These are phyloP conservation scores for Fusarium anguioides DNA, from an alignment of 2,329 filamentous ascomycete genomes.

Conservation along the genomic window DNA sequence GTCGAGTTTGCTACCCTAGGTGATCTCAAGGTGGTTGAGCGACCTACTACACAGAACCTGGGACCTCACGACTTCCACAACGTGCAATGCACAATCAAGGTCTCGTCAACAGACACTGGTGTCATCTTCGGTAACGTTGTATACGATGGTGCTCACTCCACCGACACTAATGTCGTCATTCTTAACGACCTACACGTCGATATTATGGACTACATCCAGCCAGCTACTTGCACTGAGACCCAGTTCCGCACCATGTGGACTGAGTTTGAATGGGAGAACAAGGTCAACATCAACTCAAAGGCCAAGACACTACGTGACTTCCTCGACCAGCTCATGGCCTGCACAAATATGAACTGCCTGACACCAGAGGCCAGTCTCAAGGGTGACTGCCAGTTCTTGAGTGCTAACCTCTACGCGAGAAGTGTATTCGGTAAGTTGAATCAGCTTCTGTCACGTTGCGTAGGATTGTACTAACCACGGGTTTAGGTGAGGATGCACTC, in stretches of 20 bases:
- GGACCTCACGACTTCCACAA: slow-evolving; percentile 97
- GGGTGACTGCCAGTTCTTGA: slow-evolving; percentile 97
- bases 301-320: slow-evolving; percentile 92
- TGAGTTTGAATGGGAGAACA: slow-evolving; percentile 99
- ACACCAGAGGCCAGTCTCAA: slow-evolving; percentile 96
- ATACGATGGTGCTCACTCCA: slow-evolving; percentile 92
- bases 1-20: slow-evolving; percentile 99
- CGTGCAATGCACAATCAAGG: slow-evolving; percentile 98
- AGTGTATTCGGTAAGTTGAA: slow-evolving; percentile 92
- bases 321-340: slow-evolving; percentile 93
- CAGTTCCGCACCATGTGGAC: slow-evolving; percentile 99
- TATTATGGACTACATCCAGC: slow-evolving; percentile 99
- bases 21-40: slow-evolving; percentile 96
- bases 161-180: slow-evolving; percentile 96
- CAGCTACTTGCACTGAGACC: slow-evolving; percentile 94
- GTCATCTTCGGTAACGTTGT: slow-evolving; percentile 99
- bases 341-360: slow-evolving; percentile 98
- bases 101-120: slow-evolving; percentile 96
- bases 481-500: slow-evolving; percentile 93
- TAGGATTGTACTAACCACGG: slow-evolving; percentile 39
- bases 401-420: slow-evolving; percentile 93
- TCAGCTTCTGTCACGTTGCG: neutral
- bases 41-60: slow-evolving; percentile 95
- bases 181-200: slow-evolving; percentile 98
- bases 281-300: slow-evolving; percentile 99